Evolutionary conservation across 1,284 basidiomycete genomes (phyloP).

Genomic region (Mycocalia duriaeana): DNA sequence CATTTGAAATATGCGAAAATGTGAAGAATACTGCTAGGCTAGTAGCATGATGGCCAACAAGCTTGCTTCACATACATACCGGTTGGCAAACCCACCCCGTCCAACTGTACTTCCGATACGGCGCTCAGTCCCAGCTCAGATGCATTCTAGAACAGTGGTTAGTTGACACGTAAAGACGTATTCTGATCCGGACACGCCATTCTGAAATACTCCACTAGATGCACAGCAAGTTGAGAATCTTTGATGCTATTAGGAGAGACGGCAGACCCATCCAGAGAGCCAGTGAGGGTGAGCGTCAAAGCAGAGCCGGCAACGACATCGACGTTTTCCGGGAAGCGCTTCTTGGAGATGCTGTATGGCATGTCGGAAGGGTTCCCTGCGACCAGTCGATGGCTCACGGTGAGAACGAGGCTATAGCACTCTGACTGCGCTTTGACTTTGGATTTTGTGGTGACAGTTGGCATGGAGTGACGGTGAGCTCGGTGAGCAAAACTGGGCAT

Average conservation of each 20-base stretch:
- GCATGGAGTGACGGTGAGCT: constrained; percentile 23
- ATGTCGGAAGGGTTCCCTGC: constrained; percentile 30
- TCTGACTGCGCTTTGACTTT: constrained; percentile 28
- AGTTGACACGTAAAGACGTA: constrained; percentile 7
- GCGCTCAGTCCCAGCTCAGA: constrained; percentile 48
- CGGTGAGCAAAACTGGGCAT: constrained; percentile 3
- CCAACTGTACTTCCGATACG: constrained; percentile 45
- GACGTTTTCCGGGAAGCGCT: constrained; percentile 39
- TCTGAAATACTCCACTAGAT: constrained; percentile 47
- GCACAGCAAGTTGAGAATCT: constrained; percentile 44
- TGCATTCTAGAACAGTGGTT: constrained; percentile 42
- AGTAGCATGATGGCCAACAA: no score
- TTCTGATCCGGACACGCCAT: constrained; percentile 32
- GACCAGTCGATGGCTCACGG: constrained; percentile 33
- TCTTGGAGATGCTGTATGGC: constrained; percentile 26
- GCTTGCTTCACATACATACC: neutral
- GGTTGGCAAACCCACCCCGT: constrained; percentile 22
- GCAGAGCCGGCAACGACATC: constrained; percentile 49
- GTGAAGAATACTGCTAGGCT: no score
- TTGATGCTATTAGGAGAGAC: constrained; percentile 36
- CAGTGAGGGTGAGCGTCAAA: constrained; percentile 50
- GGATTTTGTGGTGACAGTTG: constrained; percentile 26
- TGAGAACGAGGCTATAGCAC: constrained; percentile 29
- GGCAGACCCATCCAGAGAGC: constrained; percentile 38
- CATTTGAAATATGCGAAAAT: no score